Evolutionary conservation across 257 asterid genomes (phyloP).

Genomic region (Coffea canephora): DNA sequence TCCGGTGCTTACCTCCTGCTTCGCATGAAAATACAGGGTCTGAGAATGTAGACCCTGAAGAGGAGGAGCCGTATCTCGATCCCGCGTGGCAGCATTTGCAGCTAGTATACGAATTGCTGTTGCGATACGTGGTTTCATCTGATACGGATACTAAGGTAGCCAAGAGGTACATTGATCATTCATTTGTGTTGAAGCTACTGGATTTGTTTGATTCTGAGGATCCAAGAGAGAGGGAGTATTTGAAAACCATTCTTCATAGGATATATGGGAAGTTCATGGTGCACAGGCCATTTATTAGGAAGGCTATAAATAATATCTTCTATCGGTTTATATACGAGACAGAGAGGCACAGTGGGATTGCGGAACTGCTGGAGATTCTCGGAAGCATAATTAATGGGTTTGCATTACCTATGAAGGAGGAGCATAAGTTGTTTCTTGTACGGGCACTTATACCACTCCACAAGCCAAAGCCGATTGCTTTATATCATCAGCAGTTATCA

Average conservation of each 20-base stretch:
- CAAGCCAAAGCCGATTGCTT: conserved; percentile 60
- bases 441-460: conserved; percentile 83
- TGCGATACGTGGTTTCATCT: conserved; percentile 64
- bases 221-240: conserved; percentile 79
- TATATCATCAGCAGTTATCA: conserved; percentile 72
- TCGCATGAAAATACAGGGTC: conserved; percentile 58
- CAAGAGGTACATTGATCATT: conserved; percentile 68
- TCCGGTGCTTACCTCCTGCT: conserved; percentile 66
- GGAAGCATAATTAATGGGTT: conserved; percentile 92
- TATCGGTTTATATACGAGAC: conserved; percentile 74
- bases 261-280: conserved; percentile 91
- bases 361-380: conserved; percentile 80
- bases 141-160: conserved; percentile 73
- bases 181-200: conserved; percentile 63
- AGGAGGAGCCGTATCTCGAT: conserved; percentile 65
- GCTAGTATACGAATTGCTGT: conserved; percentile 61
- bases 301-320: conserved; percentile 70
- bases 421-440: conserved; percentile 80
- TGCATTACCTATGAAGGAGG: conserved; percentile 96
- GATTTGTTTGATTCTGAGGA: conserved; percentile 85
- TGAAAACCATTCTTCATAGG: conserved; percentile 79
- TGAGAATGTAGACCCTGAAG: conserved; percentile 57
- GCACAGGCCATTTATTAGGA: conserved; percentile 87
- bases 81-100: conserved; percentile 85
- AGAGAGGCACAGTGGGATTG: conserved; percentile 72